A percentile compares a stretch with the other conserved stretches of the same genome.
Evolutionary conservation across 2,329 filamentous ascomycete genomes (phyloP).

Genomic region (Fusarium globosum): DNA sequence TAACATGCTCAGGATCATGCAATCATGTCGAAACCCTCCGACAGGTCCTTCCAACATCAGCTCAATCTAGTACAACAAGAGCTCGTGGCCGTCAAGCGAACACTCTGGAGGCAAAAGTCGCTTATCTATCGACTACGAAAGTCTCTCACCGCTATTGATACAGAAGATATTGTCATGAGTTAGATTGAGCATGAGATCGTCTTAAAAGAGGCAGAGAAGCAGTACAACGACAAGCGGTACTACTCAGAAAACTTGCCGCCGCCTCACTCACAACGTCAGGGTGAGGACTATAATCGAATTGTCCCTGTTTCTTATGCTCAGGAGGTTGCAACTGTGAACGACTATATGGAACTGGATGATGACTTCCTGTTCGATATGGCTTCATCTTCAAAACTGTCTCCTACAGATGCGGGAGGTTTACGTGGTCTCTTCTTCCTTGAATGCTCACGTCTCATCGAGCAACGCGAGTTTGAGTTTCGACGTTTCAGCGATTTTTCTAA

Average conservation of each 20-base stretch:
- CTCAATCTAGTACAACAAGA: conserved; percentile 57
- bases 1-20: conserved; percentile 51
- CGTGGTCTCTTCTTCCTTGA: conserved; percentile 55
- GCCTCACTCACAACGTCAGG: conserved; percentile 9
- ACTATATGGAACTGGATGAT: conserved; percentile 39
- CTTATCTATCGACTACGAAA: conserved; percentile 46
- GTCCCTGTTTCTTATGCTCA: conserved; percentile 1
- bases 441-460: conserved; percentile 52
- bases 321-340: conserved; percentile 19
- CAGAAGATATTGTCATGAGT: conserved; percentile 24
- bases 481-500: conserved; percentile 47
- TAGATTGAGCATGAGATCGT: conserved; percentile 17
- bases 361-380: conserved; percentile 45
- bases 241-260: conserved; percentile 4
- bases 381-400: conserved; percentile 49
- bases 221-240: conserved; percentile 7
- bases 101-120: conserved; percentile 48
- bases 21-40: conserved; percentile 54
- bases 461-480: conserved; percentile 50
- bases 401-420: conserved; percentile 53
- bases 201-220: conserved; percentile 12
- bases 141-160: conserved; percentile 33
- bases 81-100: conserved; percentile 52
- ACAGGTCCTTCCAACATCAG: conserved; percentile 55
- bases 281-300: conserved; percentile 10